phyloP scores from a whole-genome alignment of 2,329 filamentous ascomycete species.

The Pseudogymnoascus sp. region DNA sequence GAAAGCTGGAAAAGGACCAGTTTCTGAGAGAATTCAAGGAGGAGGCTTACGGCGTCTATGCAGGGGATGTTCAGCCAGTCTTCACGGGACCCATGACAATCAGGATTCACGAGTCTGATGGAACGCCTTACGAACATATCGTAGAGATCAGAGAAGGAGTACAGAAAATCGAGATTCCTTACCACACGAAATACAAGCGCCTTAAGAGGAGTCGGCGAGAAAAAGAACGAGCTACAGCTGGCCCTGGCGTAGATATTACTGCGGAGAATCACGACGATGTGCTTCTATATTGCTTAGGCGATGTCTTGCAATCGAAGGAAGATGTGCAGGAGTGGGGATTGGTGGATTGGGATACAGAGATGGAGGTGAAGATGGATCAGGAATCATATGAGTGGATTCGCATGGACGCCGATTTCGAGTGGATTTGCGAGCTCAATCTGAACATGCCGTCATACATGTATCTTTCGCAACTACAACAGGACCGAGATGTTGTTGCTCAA shows the following conservation, averaged over 20 bases:
- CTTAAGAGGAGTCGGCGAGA: constrained; percentile 80
- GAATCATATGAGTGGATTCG: constrained; percentile 99
- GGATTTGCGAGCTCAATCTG: constrained; percentile 78
- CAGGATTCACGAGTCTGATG: constrained; percentile 94
- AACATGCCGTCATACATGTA: constrained; percentile 96
- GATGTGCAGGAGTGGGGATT: constrained; percentile 80
- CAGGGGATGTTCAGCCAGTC: constrained; percentile 63
- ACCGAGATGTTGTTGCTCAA: constrained; percentile 90
- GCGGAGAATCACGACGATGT: constrained; percentile 69
- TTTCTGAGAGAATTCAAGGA: constrained; percentile 86
- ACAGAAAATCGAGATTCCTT: constrained; percentile 87
- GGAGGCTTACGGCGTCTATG: constrained; percentile 59
- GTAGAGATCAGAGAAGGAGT: constrained; percentile 85
- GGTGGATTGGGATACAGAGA: constrained; percentile 81
- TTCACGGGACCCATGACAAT: constrained; percentile 98
- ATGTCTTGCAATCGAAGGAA: constrained; percentile 75
- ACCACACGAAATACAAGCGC: constrained; percentile 98
- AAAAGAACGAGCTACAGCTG: constrained; percentile 66
- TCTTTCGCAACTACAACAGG: constrained; percentile 91
- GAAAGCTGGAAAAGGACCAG: constrained; percentile 57
- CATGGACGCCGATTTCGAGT: constrained; percentile 96
- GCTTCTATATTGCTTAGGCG: constrained; percentile 83
- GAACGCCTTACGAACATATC: constrained; percentile 96
- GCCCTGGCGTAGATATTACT: constrained; percentile 53
- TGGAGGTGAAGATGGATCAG: constrained; percentile 84